These are phyloP conservation scores for Leishmania major DNA, from an alignment of 208 protist species.

Conservation along the genomic window DNA sequence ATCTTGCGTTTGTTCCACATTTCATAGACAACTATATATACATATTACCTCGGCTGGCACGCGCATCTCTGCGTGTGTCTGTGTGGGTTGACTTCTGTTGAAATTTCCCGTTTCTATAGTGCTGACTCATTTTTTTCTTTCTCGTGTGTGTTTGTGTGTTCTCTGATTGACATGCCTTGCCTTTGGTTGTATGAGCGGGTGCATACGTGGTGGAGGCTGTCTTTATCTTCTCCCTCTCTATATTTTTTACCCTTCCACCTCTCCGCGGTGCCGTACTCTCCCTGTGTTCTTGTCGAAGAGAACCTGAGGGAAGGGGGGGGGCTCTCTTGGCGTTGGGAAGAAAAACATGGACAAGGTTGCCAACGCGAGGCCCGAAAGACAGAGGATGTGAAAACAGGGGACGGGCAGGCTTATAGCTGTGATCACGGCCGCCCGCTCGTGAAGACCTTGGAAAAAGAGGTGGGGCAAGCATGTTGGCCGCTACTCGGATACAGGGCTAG, in stretches of 20 bases:
- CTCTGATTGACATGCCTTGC: neutral
- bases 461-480: neutral
- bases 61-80: neutral
- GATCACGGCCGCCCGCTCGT: neutral
- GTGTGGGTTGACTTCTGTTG: neutral
- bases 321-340: neutral
- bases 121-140: neutral
- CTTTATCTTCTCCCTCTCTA: neutral
- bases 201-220: neutral
- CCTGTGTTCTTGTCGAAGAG: neutral
- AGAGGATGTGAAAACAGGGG: neutral
- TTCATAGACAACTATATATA: no score
- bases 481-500: neutral
- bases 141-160: neutral
- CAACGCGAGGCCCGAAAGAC: neutral
- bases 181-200: neutral
- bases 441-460: neutral
- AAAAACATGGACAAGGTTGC: neutral
- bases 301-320: neutral
- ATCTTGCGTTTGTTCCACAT: neutral
- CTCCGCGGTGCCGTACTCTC: neutral
- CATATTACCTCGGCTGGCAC: neutral
- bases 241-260: neutral
- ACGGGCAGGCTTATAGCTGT: neutral
- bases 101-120: no score